These are phyloP conservation scores for Ceratobasidium papillatum DNA, from an alignment of 1,284 basidiomycete species.

Conservation along the genomic window DNA sequence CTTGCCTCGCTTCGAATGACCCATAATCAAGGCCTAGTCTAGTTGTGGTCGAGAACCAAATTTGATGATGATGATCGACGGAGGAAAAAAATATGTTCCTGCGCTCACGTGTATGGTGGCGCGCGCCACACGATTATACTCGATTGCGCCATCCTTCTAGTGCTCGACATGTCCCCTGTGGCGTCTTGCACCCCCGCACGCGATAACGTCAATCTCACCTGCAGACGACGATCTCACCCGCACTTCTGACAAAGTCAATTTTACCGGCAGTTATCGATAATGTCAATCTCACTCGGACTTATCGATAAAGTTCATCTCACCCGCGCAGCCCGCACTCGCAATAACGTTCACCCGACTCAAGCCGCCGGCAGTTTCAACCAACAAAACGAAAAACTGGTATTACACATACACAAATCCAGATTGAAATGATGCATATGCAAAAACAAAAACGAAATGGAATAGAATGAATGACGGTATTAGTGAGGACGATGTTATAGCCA, in stretches of 20 bases:
- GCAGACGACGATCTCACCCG: no score
- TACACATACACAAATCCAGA: slow-evolving; percentile 38
- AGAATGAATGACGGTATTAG: slow-evolving; percentile 39
- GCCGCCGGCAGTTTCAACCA: neutral
- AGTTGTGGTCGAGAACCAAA: neutral
- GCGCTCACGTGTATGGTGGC: neutral
- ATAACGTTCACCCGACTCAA: neutral
- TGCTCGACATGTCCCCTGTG: neutral
- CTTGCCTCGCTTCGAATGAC: slow-evolving; percentile 1
- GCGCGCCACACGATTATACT: neutral
- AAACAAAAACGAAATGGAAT: slow-evolving; percentile 42
- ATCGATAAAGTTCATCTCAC: no score
- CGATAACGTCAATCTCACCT: no score
- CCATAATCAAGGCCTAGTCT: no score
- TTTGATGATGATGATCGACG: neutral
- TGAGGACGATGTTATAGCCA: slow-evolving; percentile 14
- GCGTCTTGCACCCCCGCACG: no score
- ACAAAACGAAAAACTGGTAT: slow-evolving; percentile 21
- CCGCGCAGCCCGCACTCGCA: neutral
- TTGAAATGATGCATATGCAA: slow-evolving; percentile 23
- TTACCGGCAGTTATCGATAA: no score
- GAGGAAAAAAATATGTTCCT: neutral
- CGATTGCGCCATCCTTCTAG: neutral
- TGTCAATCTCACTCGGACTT: no score
- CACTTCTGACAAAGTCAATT: no score